Percentiles rank a stretch among this genome's conserved stretches.
Evolutionary conservation across 352 stramenopile species (phyloP).

Genomic region (Plasmopara muralis): DNA sequence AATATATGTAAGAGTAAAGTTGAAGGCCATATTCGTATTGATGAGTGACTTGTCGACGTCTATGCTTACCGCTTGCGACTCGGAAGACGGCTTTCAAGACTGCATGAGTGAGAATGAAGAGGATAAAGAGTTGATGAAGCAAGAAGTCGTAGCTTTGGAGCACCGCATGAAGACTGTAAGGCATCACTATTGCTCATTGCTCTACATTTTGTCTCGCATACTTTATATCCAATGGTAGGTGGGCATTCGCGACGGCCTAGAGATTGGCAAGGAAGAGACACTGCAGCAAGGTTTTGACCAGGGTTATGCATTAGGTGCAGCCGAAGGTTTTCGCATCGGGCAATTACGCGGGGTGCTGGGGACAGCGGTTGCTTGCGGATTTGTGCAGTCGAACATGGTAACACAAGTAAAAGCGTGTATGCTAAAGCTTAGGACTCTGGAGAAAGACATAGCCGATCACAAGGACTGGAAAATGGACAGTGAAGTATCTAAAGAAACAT

Average conservation of each 20-base stretch:
- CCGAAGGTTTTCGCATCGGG: conserved; percentile 35
- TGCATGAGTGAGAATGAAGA: conserved; percentile 55
- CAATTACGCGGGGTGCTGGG: conserved; percentile 43
- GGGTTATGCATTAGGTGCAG: conserved; percentile 37
- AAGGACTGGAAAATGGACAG: conserved; percentile 3
- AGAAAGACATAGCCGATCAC: conserved; percentile 19
- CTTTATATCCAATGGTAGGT: conserved; percentile 26
- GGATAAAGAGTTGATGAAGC: conserved; percentile 30
- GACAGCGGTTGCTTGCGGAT: conserved; percentile 17
- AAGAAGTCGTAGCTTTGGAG: conserved; percentile 52
- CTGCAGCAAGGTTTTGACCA: conserved; percentile 66
- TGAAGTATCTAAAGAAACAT: conserved; percentile 1
- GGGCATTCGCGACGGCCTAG: conserved; percentile 60
- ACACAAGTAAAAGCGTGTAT: conserved; percentile 10
- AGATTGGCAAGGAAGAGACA: conserved; percentile 63
- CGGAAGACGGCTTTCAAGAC: conserved; percentile 62
- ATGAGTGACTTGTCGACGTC: not conserved
- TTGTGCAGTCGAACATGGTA: conserved; percentile 12
- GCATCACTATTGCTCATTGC: conserved; percentile 1
- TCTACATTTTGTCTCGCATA: conserved; percentile 3
- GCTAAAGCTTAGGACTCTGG: conserved; percentile 12
- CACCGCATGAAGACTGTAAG: conserved; percentile 56
- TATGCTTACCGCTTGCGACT: conserved; percentile 5
- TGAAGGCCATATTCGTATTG: too few relatives aligned
- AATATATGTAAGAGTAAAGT: too few relatives aligned